Conservation (phyloP, 208 protist genomes). For the Crithidia bombi region DNA sequence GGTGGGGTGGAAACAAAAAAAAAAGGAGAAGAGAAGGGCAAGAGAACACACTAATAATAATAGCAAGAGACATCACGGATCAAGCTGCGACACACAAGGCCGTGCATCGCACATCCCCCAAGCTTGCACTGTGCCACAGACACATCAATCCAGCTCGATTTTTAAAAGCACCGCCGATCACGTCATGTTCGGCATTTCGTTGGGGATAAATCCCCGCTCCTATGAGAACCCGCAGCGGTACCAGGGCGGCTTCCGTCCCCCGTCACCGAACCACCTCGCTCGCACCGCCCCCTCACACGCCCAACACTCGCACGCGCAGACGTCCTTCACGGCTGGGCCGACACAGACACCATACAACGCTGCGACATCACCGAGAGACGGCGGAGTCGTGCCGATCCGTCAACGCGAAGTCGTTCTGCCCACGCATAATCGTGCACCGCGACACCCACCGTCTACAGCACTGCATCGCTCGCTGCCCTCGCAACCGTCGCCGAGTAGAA, state of each 20-base stretch:
- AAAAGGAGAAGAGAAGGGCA: no score
- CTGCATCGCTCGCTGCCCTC: background rate
- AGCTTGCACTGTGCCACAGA: no score
- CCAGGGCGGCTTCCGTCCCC: constrained; percentile 3
- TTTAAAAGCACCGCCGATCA: no score
- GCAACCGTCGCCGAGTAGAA: no score
- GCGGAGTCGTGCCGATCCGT: background rate
- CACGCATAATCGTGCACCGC: background rate
- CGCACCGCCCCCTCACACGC: background rate
- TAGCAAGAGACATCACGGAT: no score
- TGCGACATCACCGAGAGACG: background rate
- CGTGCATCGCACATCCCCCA: no score
- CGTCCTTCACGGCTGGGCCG: background rate
- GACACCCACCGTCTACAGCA: background rate
- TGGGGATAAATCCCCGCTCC: background rate
- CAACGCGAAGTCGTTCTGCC: constrained; percentile 6
- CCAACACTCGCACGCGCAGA: background rate
- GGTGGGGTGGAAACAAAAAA: no score
- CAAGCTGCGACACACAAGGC: no score
- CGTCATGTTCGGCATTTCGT: constrained; percentile 10
- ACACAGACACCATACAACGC: background rate
- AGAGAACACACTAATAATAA: no score
- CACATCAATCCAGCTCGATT: no score
- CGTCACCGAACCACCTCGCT: background rate
- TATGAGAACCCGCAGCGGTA: constrained; percentile 7